These are phyloP conservation scores for Rauvolfia tetraphylla DNA, from an alignment of 257 asterid genomes.

Conservation along the genomic window DNA sequence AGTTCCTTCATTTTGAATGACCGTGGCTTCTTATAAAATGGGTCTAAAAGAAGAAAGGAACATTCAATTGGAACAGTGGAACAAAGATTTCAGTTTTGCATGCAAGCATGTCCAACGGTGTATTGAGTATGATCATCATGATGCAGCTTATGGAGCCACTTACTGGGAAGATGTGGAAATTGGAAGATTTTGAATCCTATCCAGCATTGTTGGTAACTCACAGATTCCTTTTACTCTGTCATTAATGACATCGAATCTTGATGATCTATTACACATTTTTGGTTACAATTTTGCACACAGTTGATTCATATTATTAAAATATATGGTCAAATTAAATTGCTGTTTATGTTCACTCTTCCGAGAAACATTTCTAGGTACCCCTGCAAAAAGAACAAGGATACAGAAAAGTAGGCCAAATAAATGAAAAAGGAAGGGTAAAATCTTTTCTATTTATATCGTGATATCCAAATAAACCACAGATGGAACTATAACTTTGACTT, in stretches of 20 bases:
- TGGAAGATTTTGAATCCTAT: slow-evolving; percentile 72
- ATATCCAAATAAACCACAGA: too few relatives aligned
- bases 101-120: not conserved
- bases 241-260: not conserved
- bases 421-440: not conserved
- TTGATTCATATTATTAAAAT: not conserved
- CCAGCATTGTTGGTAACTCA: slow-evolving; percentile 75
- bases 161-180: slow-evolving; percentile 74
- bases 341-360: not conserved
- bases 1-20: not conserved
- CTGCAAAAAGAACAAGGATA: not conserved
- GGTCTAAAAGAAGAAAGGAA: not conserved
- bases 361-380: not conserved
- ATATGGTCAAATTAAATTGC: not conserved
- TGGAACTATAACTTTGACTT: too few relatives aligned
- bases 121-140: not conserved
- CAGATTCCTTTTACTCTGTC: not conserved
- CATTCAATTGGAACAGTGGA: not conserved
- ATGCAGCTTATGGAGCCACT: slow-evolving; percentile 82
- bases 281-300: not conserved
- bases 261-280: not conserved
- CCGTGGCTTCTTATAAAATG: not conserved
- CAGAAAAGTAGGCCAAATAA: not conserved
- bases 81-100: not conserved
- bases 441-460: too few relatives aligned